Percentiles rank a stretch among this genome's conserved stretches.
These are phyloP conservation scores for Hordeum marinum DNA, from an alignment of 176 grass and related monocot genomes.

Conservation along the genomic window DNA sequence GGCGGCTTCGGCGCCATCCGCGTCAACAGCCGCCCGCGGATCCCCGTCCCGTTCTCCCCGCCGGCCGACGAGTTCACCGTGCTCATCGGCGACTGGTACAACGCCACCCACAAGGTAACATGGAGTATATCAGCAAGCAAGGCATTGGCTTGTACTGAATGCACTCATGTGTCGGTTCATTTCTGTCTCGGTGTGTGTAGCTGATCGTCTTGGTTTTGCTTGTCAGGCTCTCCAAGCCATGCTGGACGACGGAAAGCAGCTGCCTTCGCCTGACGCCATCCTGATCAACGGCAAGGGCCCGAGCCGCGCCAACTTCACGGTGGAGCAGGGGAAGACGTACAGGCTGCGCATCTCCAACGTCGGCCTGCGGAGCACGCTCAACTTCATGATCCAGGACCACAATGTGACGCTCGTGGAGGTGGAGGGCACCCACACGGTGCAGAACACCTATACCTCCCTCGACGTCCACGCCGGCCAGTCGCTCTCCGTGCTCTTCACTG, in stretches of 20 bases:
- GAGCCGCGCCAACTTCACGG: constrained; percentile 25
- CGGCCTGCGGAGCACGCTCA: constrained; percentile 58
- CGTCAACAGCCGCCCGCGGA: constrained; percentile 41
- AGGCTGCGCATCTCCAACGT: constrained; percentile 81
- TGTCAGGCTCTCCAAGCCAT: constrained; percentile 46
- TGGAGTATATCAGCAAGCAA: too few relatives aligned
- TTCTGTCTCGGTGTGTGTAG: background rate
- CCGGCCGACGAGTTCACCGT: constrained; percentile 60
- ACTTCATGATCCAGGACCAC: constrained; percentile 56
- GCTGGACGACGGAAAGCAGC: constrained; percentile 47
- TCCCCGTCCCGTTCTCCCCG: constrained; percentile 58
- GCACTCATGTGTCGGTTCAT: background rate
- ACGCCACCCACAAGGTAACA: constrained; percentile 39
- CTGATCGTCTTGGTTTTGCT: background rate
- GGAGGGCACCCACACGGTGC: constrained; percentile 82
- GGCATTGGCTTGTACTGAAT: background rate
- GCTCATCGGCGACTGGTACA: constrained; percentile 84
- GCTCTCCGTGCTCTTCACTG: constrained; percentile 58
- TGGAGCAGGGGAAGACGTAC: constrained; percentile 77
- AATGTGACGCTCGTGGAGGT: constrained; percentile 71
- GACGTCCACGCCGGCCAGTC: constrained; percentile 84
- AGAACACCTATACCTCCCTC: constrained; percentile 63
- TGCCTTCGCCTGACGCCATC: constrained; percentile 57
- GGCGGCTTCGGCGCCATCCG: constrained; percentile 68
- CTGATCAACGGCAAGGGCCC: constrained; percentile 74